Conservation (phyloP, 768 basidiomycete genomes). For the Suillus discolor region DNA sequence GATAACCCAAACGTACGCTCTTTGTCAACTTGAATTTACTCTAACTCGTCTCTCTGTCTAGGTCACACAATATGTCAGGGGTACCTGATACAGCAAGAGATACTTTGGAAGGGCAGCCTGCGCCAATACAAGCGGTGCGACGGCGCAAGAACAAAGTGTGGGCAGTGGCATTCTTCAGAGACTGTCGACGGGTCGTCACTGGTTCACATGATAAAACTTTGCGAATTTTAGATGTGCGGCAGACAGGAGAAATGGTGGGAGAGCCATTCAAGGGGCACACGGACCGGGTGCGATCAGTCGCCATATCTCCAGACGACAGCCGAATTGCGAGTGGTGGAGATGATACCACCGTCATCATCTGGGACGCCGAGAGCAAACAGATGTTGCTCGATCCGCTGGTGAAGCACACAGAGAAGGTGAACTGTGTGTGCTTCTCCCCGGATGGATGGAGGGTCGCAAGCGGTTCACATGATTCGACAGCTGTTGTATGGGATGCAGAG, state of each 20-base stretch:
- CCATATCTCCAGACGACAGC: slow-evolving; percentile 3
- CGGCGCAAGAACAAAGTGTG: slow-evolving; percentile 30
- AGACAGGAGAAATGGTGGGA: slow-evolving; percentile 23
- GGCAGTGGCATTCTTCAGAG: slow-evolving; percentile 32
- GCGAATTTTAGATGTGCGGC: slow-evolving; percentile 29
- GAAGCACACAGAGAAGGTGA: slow-evolving; percentile 22
- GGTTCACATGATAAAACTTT: slow-evolving; percentile 31
- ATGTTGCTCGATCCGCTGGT: slow-evolving; percentile 1
- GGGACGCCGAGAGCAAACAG: slow-evolving; percentile 5
- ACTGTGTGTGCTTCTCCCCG: slow-evolving; percentile 40
- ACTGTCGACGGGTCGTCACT: slow-evolving; percentile 27
- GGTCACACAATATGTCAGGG: neutral
- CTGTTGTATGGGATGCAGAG: slow-evolving; percentile 10
- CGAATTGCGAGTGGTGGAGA: slow-evolving; percentile 8
- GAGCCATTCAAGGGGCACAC: slow-evolving; percentile 27
- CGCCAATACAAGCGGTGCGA: slow-evolving; percentile 2
- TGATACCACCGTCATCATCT: slow-evolving; percentile 7
- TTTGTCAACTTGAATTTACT: neutral
- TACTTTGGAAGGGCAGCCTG: neutral
- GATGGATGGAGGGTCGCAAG: slow-evolving; percentile 44
- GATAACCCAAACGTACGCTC: neutral
- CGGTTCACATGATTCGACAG: slow-evolving; percentile 36
- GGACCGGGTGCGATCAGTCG: neutral
- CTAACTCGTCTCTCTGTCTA: neutral
- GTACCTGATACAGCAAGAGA: neutral